Evolutionary conservation across 2,329 filamentous ascomycete species (phyloP), one percentile per base, ranked within the genome.

Genomic region (Cryphonectria nitschkei): DNA sequence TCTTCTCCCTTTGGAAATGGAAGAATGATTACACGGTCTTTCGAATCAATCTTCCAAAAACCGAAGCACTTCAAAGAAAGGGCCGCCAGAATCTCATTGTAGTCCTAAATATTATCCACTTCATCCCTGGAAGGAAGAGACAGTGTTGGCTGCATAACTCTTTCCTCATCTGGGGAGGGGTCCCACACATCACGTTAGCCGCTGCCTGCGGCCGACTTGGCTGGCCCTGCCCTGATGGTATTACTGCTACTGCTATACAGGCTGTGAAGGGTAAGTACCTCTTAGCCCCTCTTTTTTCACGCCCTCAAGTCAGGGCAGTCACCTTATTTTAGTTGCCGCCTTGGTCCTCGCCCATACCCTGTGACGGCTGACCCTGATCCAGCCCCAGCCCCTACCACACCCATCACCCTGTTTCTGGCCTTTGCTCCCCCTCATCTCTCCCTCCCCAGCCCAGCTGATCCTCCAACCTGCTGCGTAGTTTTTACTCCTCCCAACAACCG

Each of bases 321-420:
- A 37, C 66, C 68, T 54, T 70, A 72, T 72, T 72, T 72, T 72
- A 68, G 68, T 58, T 70, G 70, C 68, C 46, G 65, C 64, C 70
- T 64, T 34, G 41, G 56, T 19, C 50, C 52, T 34, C 29, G 22
- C 50, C 37, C 52, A 37, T 46, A 52, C 29, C 41, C 37, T 26
- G 62, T 32, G 52, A 19, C 32, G 46, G 29, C 41, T n/a, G 9
- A 63, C 34, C 39, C 62, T 60, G 65, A 46, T 60, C 61, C 50
- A 16, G 39, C 22, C 67, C 34, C 22, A 41, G 19, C 62, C 60
- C 37, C n/a, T 50, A 64, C 63, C 32, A 37, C 58, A 19, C 34
- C 60, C 29, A 41, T 39, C 19, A 43, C 43, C 63, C 41, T 50
- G 41, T 50, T 34, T 64, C 41, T 46, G 29, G 39, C 34, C 63